These are phyloP conservation scores for Isoetes taiwanensis DNA, from an alignment of 75 land plant genomes.

Conservation along the genomic window DNA sequence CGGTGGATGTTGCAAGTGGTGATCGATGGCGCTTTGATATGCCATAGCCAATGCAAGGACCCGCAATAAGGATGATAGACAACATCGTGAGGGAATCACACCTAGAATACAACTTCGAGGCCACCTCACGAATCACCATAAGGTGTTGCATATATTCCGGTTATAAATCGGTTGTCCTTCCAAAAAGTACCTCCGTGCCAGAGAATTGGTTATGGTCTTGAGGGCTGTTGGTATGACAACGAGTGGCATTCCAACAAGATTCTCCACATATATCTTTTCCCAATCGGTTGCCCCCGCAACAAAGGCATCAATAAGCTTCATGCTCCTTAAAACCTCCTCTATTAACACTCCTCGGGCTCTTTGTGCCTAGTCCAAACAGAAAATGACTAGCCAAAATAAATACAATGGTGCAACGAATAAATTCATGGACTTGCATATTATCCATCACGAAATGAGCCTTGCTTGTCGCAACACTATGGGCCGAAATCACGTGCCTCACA, in stretches of 20 bases:
- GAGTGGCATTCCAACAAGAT: constrained; percentile 78
- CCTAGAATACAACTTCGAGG: no score
- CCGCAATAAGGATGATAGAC: no score
- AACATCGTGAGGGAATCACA: no score
- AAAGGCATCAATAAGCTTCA: constrained; percentile 56
- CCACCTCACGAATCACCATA: no score
- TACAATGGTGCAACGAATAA: background rate
- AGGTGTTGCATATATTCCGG: no score
- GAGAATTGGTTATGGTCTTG: constrained; percentile 30
- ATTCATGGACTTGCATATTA: constrained; percentile 43
- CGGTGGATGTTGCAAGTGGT: no score
- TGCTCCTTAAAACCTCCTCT: constrained; percentile 36
- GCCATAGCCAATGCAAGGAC: no score
- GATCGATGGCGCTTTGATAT: no score
- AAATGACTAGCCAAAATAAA: background rate
- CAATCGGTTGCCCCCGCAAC: constrained; percentile 79
- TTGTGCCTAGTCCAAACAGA: constrained; percentile 42
- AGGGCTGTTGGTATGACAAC: constrained; percentile 61
- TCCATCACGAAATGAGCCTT: constrained; percentile 66
- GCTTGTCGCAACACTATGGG: constrained; percentile 70
- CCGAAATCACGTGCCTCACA: constrained; percentile 86
- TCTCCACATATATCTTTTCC: constrained; percentile 69
- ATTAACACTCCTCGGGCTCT: constrained; percentile 60
- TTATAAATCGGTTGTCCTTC: no score
- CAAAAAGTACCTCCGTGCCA: constrained; percentile 23